Percentiles rank a stretch among this genome's conserved stretches.
phyloP scores from a whole-genome alignment of 2,329 filamentous ascomycete species.

The Parafenestella ontariensis region DNA sequence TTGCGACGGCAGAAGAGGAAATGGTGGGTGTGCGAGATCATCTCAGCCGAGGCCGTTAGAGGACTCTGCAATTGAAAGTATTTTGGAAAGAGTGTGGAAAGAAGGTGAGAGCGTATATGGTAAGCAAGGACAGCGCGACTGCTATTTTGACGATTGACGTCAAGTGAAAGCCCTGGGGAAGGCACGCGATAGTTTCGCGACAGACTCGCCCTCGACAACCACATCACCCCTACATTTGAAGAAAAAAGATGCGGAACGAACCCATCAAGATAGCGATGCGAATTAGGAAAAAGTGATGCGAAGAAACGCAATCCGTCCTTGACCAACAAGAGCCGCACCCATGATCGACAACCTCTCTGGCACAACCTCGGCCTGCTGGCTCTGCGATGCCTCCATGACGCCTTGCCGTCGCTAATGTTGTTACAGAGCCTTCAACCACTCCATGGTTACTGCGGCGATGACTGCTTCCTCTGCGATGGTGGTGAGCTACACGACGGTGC shows the following conservation, averaged over 20 bases:
- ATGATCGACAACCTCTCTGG: neutral
- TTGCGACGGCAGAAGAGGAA: constrained; percentile 5
- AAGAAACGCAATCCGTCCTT: neutral
- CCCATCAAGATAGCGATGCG: neutral
- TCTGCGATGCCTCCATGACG: neutral
- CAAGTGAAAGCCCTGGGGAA: constrained; percentile 17
- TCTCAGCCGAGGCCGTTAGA: neutral
- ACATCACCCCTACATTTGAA: neutral
- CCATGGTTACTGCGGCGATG: neutral
- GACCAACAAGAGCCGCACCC: neutral
- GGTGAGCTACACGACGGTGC: neutral
- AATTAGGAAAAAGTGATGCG: neutral
- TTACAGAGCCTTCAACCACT: neutral
- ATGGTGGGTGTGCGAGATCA: constrained; percentile 4
- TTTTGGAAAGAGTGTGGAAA: constrained; percentile 1
- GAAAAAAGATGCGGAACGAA: neutral
- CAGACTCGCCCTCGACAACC: neutral
- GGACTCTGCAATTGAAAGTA: neutral
- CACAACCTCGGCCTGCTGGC: neutral
- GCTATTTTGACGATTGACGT: constrained; percentile 23
- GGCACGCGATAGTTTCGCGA: constrained; percentile 21
- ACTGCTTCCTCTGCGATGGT: neutral
- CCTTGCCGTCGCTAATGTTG: too few relatives aligned
- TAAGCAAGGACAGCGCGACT: constrained; percentile 7
- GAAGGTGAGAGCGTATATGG: neutral